These are phyloP conservation scores for Lodderomyces metapsilosis DNA, from an alignment of 1,139 yeast genomes.

Conservation along the genomic window DNA sequence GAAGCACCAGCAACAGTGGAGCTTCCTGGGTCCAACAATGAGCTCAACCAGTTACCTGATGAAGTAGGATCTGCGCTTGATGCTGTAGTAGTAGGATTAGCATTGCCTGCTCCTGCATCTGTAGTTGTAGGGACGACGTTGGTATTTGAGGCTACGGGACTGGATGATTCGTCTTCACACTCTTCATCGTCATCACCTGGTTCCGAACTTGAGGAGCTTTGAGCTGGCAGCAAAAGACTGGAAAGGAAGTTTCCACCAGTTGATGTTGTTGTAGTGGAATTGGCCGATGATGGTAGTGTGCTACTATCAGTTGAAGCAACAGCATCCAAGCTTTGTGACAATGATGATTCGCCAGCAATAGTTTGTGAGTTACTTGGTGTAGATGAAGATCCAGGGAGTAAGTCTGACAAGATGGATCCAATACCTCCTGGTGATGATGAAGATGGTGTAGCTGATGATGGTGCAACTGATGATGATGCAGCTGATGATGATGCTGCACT, in stretches of 20 bases:
- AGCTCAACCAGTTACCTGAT: conserved; percentile 2
- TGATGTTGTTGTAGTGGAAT: conserved; percentile 3
- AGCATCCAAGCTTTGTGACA: conserved; percentile 3
- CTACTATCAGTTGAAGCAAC: conserved; percentile 5
- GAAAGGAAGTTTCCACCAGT: conserved; percentile 4
- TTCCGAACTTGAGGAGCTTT: conserved; percentile 1
- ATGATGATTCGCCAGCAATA: conserved; percentile 1
- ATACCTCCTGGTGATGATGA: conserved; percentile 3
- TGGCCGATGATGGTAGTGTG: conserved; percentile 1
- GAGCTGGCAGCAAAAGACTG: conserved; percentile 4
- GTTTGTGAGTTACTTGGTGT: conserved; percentile 1
- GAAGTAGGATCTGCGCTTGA: conserved; percentile 3
- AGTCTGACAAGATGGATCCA: not conserved
- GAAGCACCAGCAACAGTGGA: conserved; percentile 2
- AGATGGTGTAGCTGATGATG: conserved; percentile 6
- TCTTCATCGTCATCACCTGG: conserved; percentile 12
- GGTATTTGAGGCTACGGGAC: conserved; percentile 10
- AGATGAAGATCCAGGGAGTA: conserved; percentile 3
- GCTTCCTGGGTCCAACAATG: conserved; percentile 3
- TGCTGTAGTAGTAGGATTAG: not conserved
- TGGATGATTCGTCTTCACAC: conserved; percentile 11
- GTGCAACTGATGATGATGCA: conserved; percentile 7
- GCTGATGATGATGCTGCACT: conserved; percentile 6
- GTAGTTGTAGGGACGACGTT: conserved; percentile 8
- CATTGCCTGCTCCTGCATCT: conserved; percentile 7